A percentile compares a stretch with the other conserved stretches of the same genome.
Conservation (phyloP, 805 yeast species). For the Geotrichum ghanense region DNA sequence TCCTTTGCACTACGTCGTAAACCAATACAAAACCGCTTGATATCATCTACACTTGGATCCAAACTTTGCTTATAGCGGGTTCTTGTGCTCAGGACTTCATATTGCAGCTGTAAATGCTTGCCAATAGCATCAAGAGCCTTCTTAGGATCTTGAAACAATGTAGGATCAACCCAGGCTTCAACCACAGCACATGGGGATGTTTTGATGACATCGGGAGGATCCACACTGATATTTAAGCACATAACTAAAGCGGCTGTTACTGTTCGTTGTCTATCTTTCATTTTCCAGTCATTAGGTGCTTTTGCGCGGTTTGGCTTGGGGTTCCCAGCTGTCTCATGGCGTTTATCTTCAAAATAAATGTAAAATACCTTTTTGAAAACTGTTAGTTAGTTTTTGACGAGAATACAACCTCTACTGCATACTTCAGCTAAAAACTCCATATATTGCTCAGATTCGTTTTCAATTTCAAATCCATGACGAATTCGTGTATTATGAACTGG, state of each 20-base stretch:
- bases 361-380: constrained; percentile 61
- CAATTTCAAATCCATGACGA: constrained; percentile 53
- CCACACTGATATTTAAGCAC: constrained; percentile 88
- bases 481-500: constrained; percentile 25
- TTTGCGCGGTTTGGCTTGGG: constrained; percentile 39
- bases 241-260: constrained; percentile 85
- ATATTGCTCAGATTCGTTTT: constrained; percentile 41
- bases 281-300: constrained; percentile 78
- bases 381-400: neutral
- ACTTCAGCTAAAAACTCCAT: constrained; percentile 35
- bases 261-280: constrained; percentile 84
- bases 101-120: constrained; percentile 74
- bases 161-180: constrained; percentile 92
- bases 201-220: constrained; percentile 91
- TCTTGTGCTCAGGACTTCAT: constrained; percentile 76
- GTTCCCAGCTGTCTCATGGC: constrained; percentile 83
- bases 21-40: constrained; percentile 81
- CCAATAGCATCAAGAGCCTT: constrained; percentile 90
- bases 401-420: constrained; percentile 3
- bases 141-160: constrained; percentile 68
- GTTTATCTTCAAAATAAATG: constrained; percentile 81
- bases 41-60: constrained; percentile 94
- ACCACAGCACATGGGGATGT: constrained; percentile 86
- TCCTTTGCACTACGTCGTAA: constrained; percentile 85
- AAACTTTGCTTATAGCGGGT: constrained; percentile 83